Conservation (phyloP, 2,329 filamentous ascomycete genomes). For the Fusarium lateritium region DNA sequence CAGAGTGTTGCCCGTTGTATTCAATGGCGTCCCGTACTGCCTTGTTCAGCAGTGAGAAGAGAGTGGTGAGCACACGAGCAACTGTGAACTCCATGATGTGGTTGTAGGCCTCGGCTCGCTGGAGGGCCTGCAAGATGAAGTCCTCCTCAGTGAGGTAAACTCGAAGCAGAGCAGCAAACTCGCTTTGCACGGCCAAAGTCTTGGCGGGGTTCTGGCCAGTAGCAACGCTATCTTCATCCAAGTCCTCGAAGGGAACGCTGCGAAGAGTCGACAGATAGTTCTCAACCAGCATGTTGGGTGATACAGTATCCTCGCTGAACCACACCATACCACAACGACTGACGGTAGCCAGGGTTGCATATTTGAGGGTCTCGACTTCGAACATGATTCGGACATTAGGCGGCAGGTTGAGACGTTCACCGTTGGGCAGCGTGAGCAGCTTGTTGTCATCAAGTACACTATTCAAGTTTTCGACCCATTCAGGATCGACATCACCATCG, state of each 20-base stretch:
- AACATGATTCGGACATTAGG: constrained; percentile 99
- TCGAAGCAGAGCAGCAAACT: constrained; percentile 84
- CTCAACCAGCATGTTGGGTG: constrained; percentile 89
- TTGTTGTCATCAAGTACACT: constrained; percentile 99
- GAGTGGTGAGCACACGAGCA: constrained; percentile 88
- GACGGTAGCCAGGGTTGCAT: constrained; percentile 97
- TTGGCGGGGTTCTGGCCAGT: constrained; percentile 83
- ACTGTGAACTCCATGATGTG: constrained; percentile 99
- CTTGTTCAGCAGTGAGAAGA: constrained; percentile 97
- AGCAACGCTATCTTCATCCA: constrained; percentile 90
- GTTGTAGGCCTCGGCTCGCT: constrained; percentile 82
- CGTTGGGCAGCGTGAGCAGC: constrained; percentile 94
- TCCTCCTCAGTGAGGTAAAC: constrained; percentile 82
- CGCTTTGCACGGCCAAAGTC: constrained; percentile 82
- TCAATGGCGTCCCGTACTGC: constrained; percentile 92
- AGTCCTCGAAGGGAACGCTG: constrained; percentile 89
- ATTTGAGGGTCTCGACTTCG: constrained; percentile 97
- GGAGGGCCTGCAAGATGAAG: constrained; percentile 84
- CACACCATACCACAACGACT: constrained; percentile 99
- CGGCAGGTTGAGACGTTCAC: constrained; percentile 95
- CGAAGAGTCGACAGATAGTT: constrained; percentile 91
- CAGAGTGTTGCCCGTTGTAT: constrained; percentile 93
- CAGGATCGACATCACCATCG: constrained; percentile 97
- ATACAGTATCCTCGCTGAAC: constrained; percentile 99
- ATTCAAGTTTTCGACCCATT: constrained; percentile 99